A percentile compares a stretch with the other conserved stretches of the same genome.
Conservation (phyloP, 1,284 basidiomycete species). For the Sanghuangporus weigelae region DNA sequence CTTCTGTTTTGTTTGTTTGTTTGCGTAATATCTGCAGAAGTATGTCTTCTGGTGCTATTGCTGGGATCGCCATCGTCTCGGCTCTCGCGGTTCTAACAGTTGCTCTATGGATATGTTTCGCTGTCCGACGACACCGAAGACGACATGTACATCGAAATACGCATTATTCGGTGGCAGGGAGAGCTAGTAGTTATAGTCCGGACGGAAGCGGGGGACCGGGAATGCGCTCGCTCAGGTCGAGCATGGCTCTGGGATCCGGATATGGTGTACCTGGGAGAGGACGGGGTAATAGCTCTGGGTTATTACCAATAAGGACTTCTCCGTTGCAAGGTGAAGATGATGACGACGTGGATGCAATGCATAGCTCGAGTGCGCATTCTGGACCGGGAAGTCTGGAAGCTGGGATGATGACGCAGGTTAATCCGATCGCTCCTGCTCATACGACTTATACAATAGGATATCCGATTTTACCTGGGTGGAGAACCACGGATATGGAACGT, state of each 20-base stretch:
- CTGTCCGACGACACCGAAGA: conserved; percentile 3
- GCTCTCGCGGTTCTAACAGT: not conserved
- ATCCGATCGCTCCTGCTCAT: not conserved
- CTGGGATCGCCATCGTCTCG: conserved; percentile 5
- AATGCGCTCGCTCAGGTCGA: not conserved
- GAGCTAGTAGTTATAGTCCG: not conserved
- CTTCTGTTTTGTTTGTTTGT: too few species aligned
- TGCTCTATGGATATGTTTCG: conserved; percentile 11
- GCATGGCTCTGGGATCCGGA: not conserved
- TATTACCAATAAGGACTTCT: conserved; percentile 1
- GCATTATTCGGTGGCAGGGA: not conserved
- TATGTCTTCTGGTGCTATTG: conserved; percentile 10
- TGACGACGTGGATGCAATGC: not conserved
- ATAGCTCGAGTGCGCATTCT: not conserved
- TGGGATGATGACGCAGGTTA: not conserved
- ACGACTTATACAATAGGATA: not conserved
- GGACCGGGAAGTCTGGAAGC: not conserved
- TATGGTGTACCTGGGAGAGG: not conserved
- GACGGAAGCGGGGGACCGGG: not conserved
- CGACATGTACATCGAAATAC: not conserved
- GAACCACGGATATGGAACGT: not conserved
- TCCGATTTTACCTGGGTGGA: not conserved
- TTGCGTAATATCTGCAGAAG: not conserved
- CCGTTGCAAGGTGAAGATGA: conserved; percentile 15
- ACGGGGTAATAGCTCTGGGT: conserved; percentile 5